phyloP scores from a whole-genome alignment of 768 basidiomycete species.

The Naganishia onofrii region DNA sequence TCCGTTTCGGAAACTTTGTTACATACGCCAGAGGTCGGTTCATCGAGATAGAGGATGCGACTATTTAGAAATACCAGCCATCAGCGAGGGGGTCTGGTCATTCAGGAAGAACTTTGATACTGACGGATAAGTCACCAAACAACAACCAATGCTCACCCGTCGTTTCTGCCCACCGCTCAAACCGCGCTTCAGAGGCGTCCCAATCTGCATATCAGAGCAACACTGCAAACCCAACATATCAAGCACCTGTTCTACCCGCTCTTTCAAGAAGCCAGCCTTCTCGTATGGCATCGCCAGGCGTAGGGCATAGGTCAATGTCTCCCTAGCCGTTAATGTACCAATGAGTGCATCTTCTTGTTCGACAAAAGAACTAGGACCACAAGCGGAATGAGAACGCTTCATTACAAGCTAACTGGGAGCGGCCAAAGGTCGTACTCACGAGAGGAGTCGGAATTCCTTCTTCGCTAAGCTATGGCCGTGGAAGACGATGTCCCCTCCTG shows the following conservation, averaged over 20 bases:
- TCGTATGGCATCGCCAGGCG: conserved; percentile 49
- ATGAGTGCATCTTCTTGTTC: conserved; percentile 65
- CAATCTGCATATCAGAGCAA: conserved; percentile 28
- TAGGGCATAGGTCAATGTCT: conserved; percentile 59
- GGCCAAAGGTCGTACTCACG: not conserved
- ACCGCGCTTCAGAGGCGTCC: conserved; percentile 27
- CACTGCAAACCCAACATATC: not conserved
- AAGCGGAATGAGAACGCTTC: not conserved
- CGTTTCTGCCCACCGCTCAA: conserved; percentile 33
- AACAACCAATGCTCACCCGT: conserved; percentile 30
- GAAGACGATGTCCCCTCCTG: conserved; percentile 1
- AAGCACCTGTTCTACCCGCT: too few relatives aligned
- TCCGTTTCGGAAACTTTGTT: too few relatives aligned
- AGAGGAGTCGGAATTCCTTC: conserved; percentile 1
- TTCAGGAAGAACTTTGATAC: not conserved
- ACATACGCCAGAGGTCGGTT: conserved; percentile 31
- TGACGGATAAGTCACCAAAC: conserved; percentile 32
- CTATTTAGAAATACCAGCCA: not conserved
- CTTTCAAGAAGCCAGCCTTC: too few relatives aligned
- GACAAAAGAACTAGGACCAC: conserved; percentile 54
- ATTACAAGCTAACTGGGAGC: not conserved
- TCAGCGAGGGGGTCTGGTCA: too few relatives aligned
- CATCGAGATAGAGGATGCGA: conserved; percentile 33
- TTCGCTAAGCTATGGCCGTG: not conserved
- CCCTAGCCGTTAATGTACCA: conserved; percentile 62